Percentiles rank a stretch among this genome's conserved stretches.
These are phyloP conservation scores for Echinosophora koreensis DNA, from an alignment of 306 rosid genomes.

Conservation along the genomic window DNA sequence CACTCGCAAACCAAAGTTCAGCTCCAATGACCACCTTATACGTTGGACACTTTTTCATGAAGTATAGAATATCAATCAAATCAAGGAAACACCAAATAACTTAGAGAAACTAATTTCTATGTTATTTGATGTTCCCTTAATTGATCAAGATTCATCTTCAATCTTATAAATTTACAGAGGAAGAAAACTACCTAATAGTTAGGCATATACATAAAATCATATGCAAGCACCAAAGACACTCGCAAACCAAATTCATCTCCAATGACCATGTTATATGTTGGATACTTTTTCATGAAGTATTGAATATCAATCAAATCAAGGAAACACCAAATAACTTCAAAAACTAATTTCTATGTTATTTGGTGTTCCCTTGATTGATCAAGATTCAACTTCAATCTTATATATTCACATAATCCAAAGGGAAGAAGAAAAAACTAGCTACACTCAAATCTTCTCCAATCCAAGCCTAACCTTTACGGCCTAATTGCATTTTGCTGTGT, in stretches of 20 bases:
- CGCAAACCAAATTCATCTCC: too few relatives aligned
- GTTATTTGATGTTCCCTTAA: too few relatives aligned
- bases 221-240: too few relatives aligned
- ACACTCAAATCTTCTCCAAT: background rate
- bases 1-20: background rate
- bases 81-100: slow-evolving; percentile 4
- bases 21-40: too few relatives aligned
- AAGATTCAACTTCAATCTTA: background rate
- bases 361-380: background rate
- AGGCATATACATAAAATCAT: too few relatives aligned
- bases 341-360: background rate
- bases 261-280: too few relatives aligned
- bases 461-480: background rate
- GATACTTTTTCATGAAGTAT: background rate
- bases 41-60: too few relatives aligned
- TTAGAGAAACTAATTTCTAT: background rate
- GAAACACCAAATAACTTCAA: background rate
- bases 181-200: too few relatives aligned
- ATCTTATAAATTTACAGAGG: background rate
- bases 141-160: background rate
- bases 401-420: too few relatives aligned
- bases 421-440: too few relatives aligned
- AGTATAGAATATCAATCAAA: background rate
- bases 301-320: background rate
- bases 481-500: background rate